Base-by-base conservation (phyloP, 306 rosid genomes). In the Dicorynia guianensis region DNA sequence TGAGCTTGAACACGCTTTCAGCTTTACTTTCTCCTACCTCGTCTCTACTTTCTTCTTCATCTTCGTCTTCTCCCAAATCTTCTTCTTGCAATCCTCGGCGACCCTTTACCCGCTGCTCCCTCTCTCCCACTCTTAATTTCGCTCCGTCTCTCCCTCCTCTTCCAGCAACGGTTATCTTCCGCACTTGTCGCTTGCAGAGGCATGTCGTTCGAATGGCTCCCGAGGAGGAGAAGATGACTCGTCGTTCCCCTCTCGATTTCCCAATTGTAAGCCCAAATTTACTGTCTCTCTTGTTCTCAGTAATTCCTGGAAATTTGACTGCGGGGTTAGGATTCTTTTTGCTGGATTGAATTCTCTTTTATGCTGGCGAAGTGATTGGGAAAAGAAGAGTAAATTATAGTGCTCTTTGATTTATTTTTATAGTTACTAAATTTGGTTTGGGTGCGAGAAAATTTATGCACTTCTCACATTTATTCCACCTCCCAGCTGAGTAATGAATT, bases 191-290 rank as follows among this genome's bases (percentile, higher is more conserved):
- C 54, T 42, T 56, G 53, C 72, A 12, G n/a, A 83, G 86, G 14
- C 91, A 72, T 49, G 18, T 82, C 12, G 88, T 84, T 75, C 89
- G 93, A 19, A 93, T 93, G 97, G 97, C 96, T 80, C 97, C 96
- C 7, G 92, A 93, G 0, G 97, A 90, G 72, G 93, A 93, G 78
- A 90, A 83, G 82, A 71, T 90, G 79, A 88, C 93, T 66, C 96
- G 96, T 40, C 97, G 96, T 62, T 87, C 90, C 30, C 96, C 96
- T 65, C 91, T 93, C 67, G 94, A 93, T 63, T 93, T 90, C 87
- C 96, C 96, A 0, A 67, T 89, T 55, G 94, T 93, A 85, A 60
- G 87, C 14, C 19, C 17, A 63, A 52, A 36, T 71, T 14, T 33
- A 19, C 59, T 47, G 0, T 54, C 39, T 33, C 0, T 34, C 6